Conservation (phyloP, 2,329 filamentous ascomycete genomes). For the Mycogone perniciosa region DNA sequence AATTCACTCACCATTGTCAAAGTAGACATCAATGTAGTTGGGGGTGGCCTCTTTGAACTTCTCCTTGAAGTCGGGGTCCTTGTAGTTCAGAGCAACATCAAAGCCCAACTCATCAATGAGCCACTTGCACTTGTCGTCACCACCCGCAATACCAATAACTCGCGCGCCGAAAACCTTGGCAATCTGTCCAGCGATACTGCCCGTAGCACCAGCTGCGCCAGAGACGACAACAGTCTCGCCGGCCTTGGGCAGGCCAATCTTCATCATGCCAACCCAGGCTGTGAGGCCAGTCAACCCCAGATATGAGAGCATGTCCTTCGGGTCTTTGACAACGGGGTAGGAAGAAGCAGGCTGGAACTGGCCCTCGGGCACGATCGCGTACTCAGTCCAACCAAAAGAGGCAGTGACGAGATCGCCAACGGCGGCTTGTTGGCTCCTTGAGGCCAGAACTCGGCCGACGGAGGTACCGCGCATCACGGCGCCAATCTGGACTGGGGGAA, state of each 20-base stretch:
- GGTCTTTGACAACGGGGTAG: slow-evolving; percentile 35
- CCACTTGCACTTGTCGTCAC: slow-evolving; percentile 61
- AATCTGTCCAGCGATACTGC: slow-evolving; percentile 70
- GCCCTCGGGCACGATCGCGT: slow-evolving; percentile 52
- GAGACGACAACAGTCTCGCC: slow-evolving; percentile 73
- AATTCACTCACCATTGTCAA: slow-evolving; percentile 52
- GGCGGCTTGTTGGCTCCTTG: slow-evolving; percentile 47
- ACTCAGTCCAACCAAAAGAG: slow-evolving; percentile 59
- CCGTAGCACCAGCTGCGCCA: slow-evolving; percentile 72
- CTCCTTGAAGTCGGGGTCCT: slow-evolving; percentile 52
- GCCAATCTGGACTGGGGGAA: slow-evolving; percentile 62
- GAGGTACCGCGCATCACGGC: slow-evolving; percentile 60
- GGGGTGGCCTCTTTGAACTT: slow-evolving; percentile 55
- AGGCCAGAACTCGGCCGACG: slow-evolving; percentile 56
- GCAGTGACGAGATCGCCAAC: slow-evolving; percentile 53
- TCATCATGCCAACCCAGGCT: slow-evolving; percentile 67
- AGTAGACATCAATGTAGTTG: slow-evolving; percentile 61
- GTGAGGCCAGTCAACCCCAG: slow-evolving; percentile 65
- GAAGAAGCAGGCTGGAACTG: slow-evolving; percentile 35
- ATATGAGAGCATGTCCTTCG: slow-evolving; percentile 56
- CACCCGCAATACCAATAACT: slow-evolving; percentile 61
- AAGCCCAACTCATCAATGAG: slow-evolving; percentile 59
- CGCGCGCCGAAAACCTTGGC: slow-evolving; percentile 62
- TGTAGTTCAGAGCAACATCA: slow-evolving; percentile 64
- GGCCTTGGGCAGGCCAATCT: slow-evolving; percentile 59